Percentiles rank a stretch among this genome's conserved stretches.
These are phyloP conservation scores for Elaeagnus macrophylla DNA, from an alignment of 306 rosid species.

Conservation along the genomic window DNA sequence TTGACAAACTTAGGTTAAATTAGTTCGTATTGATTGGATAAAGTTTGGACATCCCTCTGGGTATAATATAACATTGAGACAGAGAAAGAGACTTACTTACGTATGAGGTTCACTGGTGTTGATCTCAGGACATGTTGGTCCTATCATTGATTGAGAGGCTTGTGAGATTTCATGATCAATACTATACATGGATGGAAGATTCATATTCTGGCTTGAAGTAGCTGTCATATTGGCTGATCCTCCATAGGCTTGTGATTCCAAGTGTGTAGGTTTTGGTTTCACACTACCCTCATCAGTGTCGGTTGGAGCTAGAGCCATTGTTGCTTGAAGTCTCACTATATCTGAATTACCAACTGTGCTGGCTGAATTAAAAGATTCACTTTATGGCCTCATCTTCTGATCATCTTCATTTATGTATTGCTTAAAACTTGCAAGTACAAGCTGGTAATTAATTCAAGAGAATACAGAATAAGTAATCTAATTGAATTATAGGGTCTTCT, in stretches of 20 bases:
- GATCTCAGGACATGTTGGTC: conserved; percentile 5
- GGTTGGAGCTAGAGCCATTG: conserved; percentile 10
- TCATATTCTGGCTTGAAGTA: conserved; percentile 5
- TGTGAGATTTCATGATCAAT: neutral
- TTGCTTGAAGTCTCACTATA: conserved; percentile 1
- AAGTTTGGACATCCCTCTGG: no score
- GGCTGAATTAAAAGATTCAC: neutral
- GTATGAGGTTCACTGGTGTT: conserved; percentile 7
- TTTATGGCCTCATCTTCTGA: conserved; percentile 12
- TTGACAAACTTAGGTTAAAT: no score
- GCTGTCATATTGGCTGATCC: neutral
- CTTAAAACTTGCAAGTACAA: conserved; percentile 34
- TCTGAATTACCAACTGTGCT: conserved; percentile 5
- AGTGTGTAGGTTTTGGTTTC: conserved; percentile 21
- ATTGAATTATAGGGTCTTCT: neutral
- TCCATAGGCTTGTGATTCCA: conserved; percentile 7
- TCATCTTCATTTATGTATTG: conserved; percentile 18
- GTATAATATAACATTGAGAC: no score
- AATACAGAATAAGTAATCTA: conserved; percentile 6
- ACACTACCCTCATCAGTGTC: conserved; percentile 13
- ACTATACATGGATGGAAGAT: neutral
- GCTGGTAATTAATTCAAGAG: conserved; percentile 27
- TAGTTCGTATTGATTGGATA: no score
- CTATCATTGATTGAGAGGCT: conserved; percentile 1
- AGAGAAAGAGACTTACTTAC: no score